phyloP scores from a whole-genome alignment of 2,329 filamentous ascomycete species.

The Emmonsia crescens region DNA sequence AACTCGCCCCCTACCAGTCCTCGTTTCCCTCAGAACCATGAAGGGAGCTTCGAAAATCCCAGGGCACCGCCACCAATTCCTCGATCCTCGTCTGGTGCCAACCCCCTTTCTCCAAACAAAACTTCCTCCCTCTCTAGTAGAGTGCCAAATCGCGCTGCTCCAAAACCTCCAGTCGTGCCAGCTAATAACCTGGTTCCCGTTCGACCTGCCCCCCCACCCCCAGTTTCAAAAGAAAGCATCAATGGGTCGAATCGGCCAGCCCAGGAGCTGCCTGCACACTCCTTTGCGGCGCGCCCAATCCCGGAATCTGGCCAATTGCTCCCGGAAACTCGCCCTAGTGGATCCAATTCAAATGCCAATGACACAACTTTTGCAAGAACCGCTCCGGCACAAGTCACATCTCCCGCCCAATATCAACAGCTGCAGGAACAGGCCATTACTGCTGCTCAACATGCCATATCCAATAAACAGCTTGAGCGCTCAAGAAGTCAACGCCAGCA shows the following conservation, averaged over 20 bases:
- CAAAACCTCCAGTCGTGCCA: conserved; percentile 59
- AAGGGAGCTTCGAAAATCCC: conserved; percentile 95
- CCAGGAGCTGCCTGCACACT: conserved; percentile 41
- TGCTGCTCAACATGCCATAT: conserved; percentile 66
- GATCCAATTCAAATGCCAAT: conserved; percentile 56
- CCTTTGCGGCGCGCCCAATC: conserved; percentile 41
- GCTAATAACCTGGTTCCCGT: conserved; percentile 28
- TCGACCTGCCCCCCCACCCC: conserved; percentile 34
- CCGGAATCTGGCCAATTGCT: conserved; percentile 48
- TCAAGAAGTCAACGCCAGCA: conserved; percentile 62
- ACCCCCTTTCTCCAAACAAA: conserved; percentile 40
- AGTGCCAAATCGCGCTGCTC: conserved; percentile 74
- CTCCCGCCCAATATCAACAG: conserved; percentile 42
- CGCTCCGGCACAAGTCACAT: conserved; percentile 26
- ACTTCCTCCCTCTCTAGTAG: conserved; percentile 37
- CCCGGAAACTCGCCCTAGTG: conserved; percentile 55
- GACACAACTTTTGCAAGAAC: conserved; percentile 41
- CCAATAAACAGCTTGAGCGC: conserved; percentile 56
- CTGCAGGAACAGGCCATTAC: conserved; percentile 80
- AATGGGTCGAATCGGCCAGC: conserved; percentile 48
- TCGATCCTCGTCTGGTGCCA: conserved; percentile 26
- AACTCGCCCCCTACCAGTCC: conserved; percentile 74
- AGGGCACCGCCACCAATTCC: conserved; percentile 86
- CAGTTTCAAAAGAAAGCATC: conserved; percentile 26
- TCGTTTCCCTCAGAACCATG: conserved; percentile 76